Percentiles rank a stretch among this genome's conserved stretches.
phyloP scores from a whole-genome alignment of 2,329 filamentous ascomycete genomes.

The Colletotrichum gloeosporioides region DNA sequence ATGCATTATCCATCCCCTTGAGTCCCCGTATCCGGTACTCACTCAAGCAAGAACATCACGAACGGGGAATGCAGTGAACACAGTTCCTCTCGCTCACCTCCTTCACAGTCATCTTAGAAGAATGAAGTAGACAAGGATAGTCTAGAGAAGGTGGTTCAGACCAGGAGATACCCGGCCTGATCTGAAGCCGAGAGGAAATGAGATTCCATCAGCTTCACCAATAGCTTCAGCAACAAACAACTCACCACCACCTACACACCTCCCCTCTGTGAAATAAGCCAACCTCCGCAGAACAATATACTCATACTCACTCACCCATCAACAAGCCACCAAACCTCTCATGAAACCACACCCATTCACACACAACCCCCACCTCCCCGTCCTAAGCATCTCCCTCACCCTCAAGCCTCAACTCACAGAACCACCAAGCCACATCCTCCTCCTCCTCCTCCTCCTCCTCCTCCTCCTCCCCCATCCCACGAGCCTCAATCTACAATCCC shows the following conservation, averaged over 20 bases:
- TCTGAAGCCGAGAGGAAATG: not conserved
- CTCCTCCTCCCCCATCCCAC: not conserved
- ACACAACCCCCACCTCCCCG: not conserved
- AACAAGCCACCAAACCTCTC: not conserved
- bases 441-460: not conserved
- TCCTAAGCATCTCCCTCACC: not conserved
- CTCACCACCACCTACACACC: fast-evolving
- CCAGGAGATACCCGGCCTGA: fast-evolving
- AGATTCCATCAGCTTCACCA: not conserved
- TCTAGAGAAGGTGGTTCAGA: not conserved
- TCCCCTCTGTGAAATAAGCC: fast-evolving
- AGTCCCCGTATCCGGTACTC: fast-evolving
- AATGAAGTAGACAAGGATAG: not conserved
- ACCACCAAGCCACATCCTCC: not conserved
- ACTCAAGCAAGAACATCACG: not conserved
- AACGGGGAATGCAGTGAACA: too few relatives aligned
- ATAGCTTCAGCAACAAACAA: not conserved
- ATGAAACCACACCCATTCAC: not conserved
- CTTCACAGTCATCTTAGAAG: fast-evolving
- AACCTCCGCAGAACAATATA: not conserved
- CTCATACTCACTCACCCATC: not conserved
- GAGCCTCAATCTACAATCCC: not conserved
- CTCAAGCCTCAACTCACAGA: not conserved
- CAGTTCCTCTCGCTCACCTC: too few relatives aligned
- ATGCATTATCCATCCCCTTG: fast-evolving